Evolutionary conservation across 1,284 basidiomycete species (phyloP).

Genomic region (Pyrrhoderma lamaoense): DNA sequence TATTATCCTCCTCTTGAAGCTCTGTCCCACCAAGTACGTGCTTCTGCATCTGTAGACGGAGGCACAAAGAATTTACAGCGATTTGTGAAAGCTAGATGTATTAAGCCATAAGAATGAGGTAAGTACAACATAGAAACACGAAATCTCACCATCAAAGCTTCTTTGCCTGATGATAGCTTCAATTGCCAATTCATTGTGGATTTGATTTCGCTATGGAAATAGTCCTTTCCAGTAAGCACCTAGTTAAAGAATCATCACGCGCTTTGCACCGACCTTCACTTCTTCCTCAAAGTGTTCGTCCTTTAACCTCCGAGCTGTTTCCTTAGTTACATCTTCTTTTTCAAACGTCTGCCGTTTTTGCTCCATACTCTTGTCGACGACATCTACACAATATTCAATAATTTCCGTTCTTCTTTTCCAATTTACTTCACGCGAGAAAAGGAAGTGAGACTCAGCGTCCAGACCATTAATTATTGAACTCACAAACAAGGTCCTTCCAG

Average conservation of each 20-base stretch:
- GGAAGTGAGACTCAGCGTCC: not conserved
- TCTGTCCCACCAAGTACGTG: conserved; percentile 56
- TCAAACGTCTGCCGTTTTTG: conserved; percentile 49
- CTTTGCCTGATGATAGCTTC: conserved; percentile 76
- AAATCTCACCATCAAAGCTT: conserved; percentile 63
- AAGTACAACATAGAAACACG: conserved; percentile 13
- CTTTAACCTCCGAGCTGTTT: conserved; percentile 41
- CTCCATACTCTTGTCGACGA: conserved; percentile 60
- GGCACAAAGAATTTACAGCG: conserved; percentile 80
- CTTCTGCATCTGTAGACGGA: conserved; percentile 52
- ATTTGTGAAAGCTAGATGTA: conserved; percentile 62
- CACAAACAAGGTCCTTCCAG: conserved; percentile 80
- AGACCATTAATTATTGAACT: conserved; percentile 26
- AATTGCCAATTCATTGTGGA: conserved; percentile 72
- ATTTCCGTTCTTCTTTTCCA: conserved; percentile 78
- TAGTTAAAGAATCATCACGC: conserved; percentile 22
- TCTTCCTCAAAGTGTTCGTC: conserved; percentile 61
- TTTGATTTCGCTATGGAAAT: conserved; percentile 57
- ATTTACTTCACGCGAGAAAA: conserved; percentile 45
- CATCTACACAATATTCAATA: conserved; percentile 70
- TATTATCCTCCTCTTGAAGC: conserved; percentile 9
- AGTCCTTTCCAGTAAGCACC: too few relatives aligned
- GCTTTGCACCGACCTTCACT: conserved; percentile 72
- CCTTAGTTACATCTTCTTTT: conserved; percentile 36
- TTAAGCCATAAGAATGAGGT: not conserved